Evolutionary conservation across 768 basidiomycete species (phyloP).

Genomic region (Rhodotorula kratochvilovae): DNA sequence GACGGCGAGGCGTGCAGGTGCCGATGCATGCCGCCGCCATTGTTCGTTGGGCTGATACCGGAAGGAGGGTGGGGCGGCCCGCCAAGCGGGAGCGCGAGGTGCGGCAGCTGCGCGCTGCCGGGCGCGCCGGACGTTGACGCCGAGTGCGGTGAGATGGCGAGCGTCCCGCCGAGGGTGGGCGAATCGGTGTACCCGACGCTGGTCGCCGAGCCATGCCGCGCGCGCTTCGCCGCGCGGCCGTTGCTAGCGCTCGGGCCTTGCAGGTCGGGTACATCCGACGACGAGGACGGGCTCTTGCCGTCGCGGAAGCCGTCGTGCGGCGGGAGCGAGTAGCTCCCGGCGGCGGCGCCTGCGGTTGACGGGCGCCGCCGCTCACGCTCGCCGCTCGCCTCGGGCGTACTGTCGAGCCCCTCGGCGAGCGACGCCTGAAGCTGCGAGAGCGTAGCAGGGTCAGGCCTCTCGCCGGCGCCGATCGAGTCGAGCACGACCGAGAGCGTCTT

Average conservation of each 20-base stretch:
- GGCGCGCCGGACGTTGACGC: not conserved
- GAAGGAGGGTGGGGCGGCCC: not conserved
- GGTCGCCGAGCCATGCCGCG: not conserved
- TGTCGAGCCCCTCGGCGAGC: slow-evolving; percentile 10
- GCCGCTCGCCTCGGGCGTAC: not conserved
- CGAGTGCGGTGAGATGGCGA: not conserved
- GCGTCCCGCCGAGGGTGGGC: not conserved
- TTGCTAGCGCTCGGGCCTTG: too few relatives aligned
- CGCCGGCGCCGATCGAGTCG: slow-evolving; percentile 28
- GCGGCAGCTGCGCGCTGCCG: not conserved
- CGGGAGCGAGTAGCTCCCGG: not conserved
- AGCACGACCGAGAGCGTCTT: slow-evolving; percentile 20
- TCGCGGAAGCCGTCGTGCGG: not conserved
- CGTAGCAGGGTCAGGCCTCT: slow-evolving; percentile 6
- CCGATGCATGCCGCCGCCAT: not conserved
- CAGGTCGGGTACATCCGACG: not conserved
- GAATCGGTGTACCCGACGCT: not conserved
- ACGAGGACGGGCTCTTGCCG: not conserved
- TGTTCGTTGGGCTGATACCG: not conserved
- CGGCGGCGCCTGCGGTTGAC: not conserved
- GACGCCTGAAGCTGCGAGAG: slow-evolving; percentile 21
- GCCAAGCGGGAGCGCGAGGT: not conserved
- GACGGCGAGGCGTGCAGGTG: slow-evolving; percentile 2
- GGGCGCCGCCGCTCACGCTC: not conserved
- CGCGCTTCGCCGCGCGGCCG: not conserved